Evolutionary conservation across 805 yeast species (phyloP), one percentile per base, ranked within the genome.

Genomic region (Candida pini): DNA sequence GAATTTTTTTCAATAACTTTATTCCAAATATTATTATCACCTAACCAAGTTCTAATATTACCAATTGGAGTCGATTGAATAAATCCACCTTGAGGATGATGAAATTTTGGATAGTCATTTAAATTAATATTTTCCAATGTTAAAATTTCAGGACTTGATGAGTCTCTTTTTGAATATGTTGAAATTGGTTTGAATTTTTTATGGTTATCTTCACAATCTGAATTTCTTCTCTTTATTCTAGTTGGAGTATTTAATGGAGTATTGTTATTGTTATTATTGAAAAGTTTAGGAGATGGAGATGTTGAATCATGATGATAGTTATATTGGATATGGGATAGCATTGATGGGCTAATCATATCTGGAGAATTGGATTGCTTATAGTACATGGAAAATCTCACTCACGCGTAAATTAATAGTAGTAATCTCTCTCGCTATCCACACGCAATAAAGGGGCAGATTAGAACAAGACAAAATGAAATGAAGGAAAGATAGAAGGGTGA

Each of bases 31-130:
- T 76, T 76, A 30, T 64, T 64, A 21, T 60, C 63, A 22, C 66
- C 56, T 18, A 61, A 15, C 42, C 53, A 56, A 2, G 68, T 63
- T 42, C 81, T 58, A 26, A 76, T 58, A 31, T 75, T 72, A n/a
- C 82, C 82, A 60, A 78, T 67, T 17, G 82, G 81, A 1, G 81
- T 75, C 37, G 76, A 70, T 50, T 75, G 77, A 30, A 76, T 70
- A 20, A 63, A 63, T 0, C 82, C 82, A 8, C 82, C 82, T 9
- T 75, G 75, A 2, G 82, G 82, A 43, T 75, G 81, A 34, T 64
- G 64, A 44, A 71, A 76, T 37, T 68, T 61, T 10, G 82, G 78
- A 67, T 73, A 74, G 36, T 73, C 78, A 26, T 63, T 57, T 13
- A 58, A 33, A 32, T 57, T 47, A 15, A 54, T 49, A 22, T 51